A percentile compares a stretch with the other conserved stretches of the same genome.
phyloP scores from a whole-genome alignment of 495 filamentous ascomycete genomes.

The Astrocystis sublimbata region DNA sequence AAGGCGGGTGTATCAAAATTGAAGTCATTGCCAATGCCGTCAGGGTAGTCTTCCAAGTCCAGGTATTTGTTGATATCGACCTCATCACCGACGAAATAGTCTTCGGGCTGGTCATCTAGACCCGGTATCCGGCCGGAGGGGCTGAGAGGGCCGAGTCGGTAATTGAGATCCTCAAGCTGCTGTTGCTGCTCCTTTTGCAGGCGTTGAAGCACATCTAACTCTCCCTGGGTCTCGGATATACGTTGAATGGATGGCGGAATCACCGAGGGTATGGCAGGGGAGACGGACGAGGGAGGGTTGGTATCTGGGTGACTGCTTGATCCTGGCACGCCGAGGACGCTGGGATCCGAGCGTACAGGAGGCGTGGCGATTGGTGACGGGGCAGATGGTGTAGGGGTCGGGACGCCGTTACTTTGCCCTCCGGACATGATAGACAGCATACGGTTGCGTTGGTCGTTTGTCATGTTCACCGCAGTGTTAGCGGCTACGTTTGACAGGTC shows the following conservation, averaged over 20 bases:
- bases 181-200: constrained; percentile 71
- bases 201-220: constrained; percentile 72
- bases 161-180: constrained; percentile 69
- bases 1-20: constrained; percentile 38
- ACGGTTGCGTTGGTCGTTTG: constrained; percentile 71
- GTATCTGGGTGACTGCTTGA: constrained; percentile 35
- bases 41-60: constrained; percentile 58
- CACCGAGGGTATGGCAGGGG: constrained; percentile 59
- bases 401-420: constrained; percentile 21
- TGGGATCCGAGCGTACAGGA: constrained; percentile 6
- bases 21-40: constrained; percentile 37
- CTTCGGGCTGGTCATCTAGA: constrained; percentile 52
- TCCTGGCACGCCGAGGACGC: constrained; percentile 28
- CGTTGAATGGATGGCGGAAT: constrained; percentile 56
- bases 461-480: constrained; percentile 68
- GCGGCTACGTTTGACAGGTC: constrained; percentile 78
- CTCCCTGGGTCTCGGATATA: constrained; percentile 63
- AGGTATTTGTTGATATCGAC: constrained; percentile 72
- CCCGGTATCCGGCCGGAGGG: constrained; percentile 81
- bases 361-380: constrained; percentile 28
- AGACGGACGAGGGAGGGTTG: constrained; percentile 40
- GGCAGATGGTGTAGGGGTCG: constrained; percentile 26
- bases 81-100: constrained; percentile 45
- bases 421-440: constrained; percentile 78
- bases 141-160: constrained; percentile 71